Percentiles rank a stretch among this genome's conserved stretches.
These are phyloP conservation scores for Colletotrichum abscissum DNA, from an alignment of 2,329 filamentous ascomycete species.

Conservation along the genomic window DNA sequence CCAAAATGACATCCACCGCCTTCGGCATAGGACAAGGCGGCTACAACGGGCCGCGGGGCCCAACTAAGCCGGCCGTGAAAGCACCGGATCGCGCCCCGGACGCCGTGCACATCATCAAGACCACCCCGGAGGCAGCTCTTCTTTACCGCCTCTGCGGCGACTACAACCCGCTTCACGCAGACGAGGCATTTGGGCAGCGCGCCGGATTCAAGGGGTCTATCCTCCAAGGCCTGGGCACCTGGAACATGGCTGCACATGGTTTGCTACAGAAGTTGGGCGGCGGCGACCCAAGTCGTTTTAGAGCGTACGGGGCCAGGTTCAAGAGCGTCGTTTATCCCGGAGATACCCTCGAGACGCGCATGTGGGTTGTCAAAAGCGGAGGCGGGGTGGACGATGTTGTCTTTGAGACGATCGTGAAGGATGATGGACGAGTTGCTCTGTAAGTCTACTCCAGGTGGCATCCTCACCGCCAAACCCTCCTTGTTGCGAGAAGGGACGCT, in stretches of 20 bases:
- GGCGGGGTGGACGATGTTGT: conserved; percentile 47
- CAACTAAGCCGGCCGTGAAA: conserved; percentile 43
- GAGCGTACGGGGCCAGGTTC: conserved; percentile 57
- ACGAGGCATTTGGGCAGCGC: conserved; percentile 52
- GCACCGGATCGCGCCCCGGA: conserved; percentile 51
- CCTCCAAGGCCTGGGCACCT: conserved; percentile 58
- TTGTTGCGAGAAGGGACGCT: conserved; percentile 36
- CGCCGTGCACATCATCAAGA: conserved; percentile 49
- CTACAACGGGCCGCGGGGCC: conserved; percentile 55
- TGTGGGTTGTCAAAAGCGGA: conserved; percentile 51
- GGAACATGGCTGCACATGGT: conserved; percentile 58
- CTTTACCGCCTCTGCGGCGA: conserved; percentile 59
- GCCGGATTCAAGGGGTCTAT: conserved; percentile 59
- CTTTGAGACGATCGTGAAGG: conserved; percentile 53
- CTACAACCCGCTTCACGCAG: conserved; percentile 60
- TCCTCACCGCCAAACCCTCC: conserved; percentile 26
- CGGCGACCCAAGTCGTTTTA: conserved; percentile 52
- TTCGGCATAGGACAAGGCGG: conserved; percentile 59
- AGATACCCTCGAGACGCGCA: conserved; percentile 54
- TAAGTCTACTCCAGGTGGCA: conserved; percentile 22
- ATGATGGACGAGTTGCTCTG: conserved; percentile 50
- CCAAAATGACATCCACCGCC: conserved; percentile 50
- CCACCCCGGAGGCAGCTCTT: conserved; percentile 50
- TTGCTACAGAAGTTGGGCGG: conserved; percentile 52
- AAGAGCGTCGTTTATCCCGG: conserved; percentile 59